Evolutionary conservation across 164 flowering plant species (phyloP).

Genomic region (Vitis labrusca): DNA sequence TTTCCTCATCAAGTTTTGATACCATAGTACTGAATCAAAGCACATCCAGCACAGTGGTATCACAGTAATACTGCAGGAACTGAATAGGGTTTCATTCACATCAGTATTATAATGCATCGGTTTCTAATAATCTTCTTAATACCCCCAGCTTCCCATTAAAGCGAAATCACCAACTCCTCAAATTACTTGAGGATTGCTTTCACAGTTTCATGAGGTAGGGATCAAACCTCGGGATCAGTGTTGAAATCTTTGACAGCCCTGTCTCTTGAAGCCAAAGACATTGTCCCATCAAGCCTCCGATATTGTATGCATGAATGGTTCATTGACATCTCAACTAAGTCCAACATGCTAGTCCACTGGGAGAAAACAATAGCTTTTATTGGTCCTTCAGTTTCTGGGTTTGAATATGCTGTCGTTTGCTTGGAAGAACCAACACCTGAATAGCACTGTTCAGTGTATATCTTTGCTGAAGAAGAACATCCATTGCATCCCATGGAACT

Average conservation of each 20-base stretch:
- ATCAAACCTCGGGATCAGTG: constrained; percentile 75
- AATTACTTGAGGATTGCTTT: neutral
- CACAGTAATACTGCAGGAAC: too few species aligned
- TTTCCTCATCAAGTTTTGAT: neutral
- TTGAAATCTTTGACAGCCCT: constrained; percentile 83
- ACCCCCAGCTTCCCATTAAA: neutral
- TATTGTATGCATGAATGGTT: constrained; percentile 43
- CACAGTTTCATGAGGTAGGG: neutral
- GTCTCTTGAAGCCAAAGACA: constrained; percentile 77
- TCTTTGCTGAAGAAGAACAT: constrained; percentile 17
- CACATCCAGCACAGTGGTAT: neutral
- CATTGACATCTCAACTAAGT: constrained; percentile 70
- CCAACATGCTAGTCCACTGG: constrained; percentile 96
- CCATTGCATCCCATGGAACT: constrained; percentile 22
- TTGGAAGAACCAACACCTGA: constrained; percentile 16
- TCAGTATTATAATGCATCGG: neutral
- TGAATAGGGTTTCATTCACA: neutral
- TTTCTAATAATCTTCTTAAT: neutral
- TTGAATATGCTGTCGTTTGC: constrained; percentile 8
- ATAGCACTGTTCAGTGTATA: constrained; percentile 5
- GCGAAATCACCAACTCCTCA: neutral
- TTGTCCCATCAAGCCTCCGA: constrained; percentile 91
- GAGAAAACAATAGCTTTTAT: constrained; percentile 86
- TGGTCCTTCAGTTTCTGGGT: constrained; percentile 29
- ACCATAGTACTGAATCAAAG: neutral